Conservation (phyloP, 148 eudicot species). For the Amaranthus cruentus region DNA sequence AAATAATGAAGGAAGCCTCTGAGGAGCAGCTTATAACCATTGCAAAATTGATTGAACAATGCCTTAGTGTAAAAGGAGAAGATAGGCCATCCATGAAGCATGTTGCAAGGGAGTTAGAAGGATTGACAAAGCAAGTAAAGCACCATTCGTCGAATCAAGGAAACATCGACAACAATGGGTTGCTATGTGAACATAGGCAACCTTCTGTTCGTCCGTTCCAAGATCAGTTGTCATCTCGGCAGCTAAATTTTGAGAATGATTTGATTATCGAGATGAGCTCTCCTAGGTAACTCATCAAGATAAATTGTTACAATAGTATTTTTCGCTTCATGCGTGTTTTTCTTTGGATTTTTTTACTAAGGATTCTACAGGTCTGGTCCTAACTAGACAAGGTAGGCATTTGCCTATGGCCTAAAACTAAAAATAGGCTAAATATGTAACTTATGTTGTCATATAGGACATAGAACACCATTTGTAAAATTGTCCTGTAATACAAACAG, state of each 20-base stretch:
- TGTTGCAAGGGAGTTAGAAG: slow-evolving; percentile 12
- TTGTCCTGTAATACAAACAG: too few relatives aligned
- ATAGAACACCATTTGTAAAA: too few relatives aligned
- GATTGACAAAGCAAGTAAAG: slow-evolving; percentile 1
- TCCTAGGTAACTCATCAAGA: background rate
- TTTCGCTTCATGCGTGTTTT: too few relatives aligned
- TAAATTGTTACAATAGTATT: too few relatives aligned
- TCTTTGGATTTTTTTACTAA: too few relatives aligned
- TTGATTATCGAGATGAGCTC: background rate
- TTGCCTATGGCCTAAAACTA: too few relatives aligned
- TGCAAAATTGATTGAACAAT: slow-evolving; percentile 15
- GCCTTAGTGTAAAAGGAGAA: slow-evolving; percentile 23
- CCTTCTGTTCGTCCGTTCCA: background rate
- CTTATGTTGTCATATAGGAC: too few relatives aligned
- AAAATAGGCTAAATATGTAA: too few relatives aligned
- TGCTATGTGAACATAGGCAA: background rate
- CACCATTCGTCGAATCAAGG: background rate
- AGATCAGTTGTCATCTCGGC: background rate
- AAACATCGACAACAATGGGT: background rate
- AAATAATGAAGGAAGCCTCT: slow-evolving; percentile 17
- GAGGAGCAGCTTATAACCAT: slow-evolving; percentile 17
- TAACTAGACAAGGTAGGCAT: too few relatives aligned
- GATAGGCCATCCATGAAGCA: slow-evolving; percentile 30
- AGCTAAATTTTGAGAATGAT: background rate
- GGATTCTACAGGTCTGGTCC: too few relatives aligned